phyloP scores from a whole-genome alignment of 441 rosid genomes.

The Raphanus hybrid region DNA sequence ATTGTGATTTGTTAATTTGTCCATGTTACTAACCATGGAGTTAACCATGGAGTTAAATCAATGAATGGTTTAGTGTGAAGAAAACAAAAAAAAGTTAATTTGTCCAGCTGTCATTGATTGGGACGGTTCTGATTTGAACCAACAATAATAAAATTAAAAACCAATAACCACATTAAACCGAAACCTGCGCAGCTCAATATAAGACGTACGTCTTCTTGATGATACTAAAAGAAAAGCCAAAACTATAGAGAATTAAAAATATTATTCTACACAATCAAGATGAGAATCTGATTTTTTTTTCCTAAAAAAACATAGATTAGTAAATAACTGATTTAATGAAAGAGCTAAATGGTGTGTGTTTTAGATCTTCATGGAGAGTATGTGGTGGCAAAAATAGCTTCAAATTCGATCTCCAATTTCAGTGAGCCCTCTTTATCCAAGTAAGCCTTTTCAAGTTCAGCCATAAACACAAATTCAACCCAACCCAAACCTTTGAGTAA shows the following conservation, averaged over 20 bases:
- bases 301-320: neutral
- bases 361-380: neutral
- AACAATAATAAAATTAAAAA: neutral
- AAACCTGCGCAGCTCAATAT: neutral
- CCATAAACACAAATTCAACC: neutral
- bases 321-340: neutral
- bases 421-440: neutral
- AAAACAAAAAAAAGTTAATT: neutral
- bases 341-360: neutral
- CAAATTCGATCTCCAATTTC: conserved; percentile 18
- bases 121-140: conserved; percentile 12
- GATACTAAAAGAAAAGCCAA: neutral
- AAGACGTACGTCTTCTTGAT: neutral
- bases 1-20: neutral
- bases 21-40: too few relatives aligned
- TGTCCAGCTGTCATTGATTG: neutral
- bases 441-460: neutral
- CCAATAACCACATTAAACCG: conserved; percentile 15
- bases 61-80: too few relatives aligned
- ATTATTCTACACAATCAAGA: neutral
- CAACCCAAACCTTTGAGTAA: conserved; percentile 3
- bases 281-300: neutral
- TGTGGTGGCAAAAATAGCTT: conserved; percentile 10
- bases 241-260: neutral
- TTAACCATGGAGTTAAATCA: too few relatives aligned